Evolutionary conservation across 2,329 filamentous ascomycete genomes (phyloP).

Genomic region (Cladosporium sphaerospermum): DNA sequence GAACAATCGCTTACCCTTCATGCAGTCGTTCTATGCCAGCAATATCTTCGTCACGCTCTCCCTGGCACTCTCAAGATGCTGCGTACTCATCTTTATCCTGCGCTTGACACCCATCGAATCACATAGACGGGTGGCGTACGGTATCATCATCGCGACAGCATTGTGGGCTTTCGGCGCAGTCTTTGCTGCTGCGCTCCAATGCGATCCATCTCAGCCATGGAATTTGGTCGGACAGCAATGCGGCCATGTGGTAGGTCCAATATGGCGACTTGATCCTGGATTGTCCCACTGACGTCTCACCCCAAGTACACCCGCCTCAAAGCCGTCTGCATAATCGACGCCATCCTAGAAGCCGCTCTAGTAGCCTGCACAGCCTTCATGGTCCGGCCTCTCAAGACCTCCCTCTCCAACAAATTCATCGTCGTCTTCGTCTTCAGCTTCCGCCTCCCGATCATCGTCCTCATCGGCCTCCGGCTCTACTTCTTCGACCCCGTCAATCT

Average conservation of each 20-base stretch:
- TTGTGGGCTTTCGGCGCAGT: conserved; percentile 14
- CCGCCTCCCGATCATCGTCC: conserved; percentile 12
- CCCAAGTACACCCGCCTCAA: neutral
- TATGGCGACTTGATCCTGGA: too few relatives aligned
- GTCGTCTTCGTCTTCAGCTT: conserved; percentile 11
- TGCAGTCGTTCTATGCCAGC: conserved; percentile 16
- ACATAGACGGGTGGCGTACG: conserved; percentile 9
- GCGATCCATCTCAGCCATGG: conserved; percentile 14
- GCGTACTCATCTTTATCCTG: conserved; percentile 16
- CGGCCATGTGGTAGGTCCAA: neutral
- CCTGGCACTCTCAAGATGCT: conserved; percentile 15
- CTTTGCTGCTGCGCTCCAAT: conserved; percentile 16
- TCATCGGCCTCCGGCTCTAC: conserved; percentile 13
- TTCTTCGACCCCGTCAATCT: conserved; percentile 10
- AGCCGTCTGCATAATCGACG: conserved; percentile 5
- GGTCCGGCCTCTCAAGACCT: conserved; percentile 4
- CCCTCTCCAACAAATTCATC: conserved; percentile 6
- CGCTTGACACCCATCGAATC: conserved; percentile 15
- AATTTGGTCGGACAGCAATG: conserved; percentile 3
- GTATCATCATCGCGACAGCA: conserved; percentile 9
- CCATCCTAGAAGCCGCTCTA: conserved; percentile 1
- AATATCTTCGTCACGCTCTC: conserved; percentile 14
- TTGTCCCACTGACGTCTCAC: too few relatives aligned
- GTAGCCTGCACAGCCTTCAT: conserved; percentile 8
- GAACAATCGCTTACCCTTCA: neutral